Evolutionary conservation across 2,329 filamentous ascomycete genomes (phyloP), one percentile per base, ranked within the genome.

Genomic region (Colletotrichum theobromicola): DNA sequence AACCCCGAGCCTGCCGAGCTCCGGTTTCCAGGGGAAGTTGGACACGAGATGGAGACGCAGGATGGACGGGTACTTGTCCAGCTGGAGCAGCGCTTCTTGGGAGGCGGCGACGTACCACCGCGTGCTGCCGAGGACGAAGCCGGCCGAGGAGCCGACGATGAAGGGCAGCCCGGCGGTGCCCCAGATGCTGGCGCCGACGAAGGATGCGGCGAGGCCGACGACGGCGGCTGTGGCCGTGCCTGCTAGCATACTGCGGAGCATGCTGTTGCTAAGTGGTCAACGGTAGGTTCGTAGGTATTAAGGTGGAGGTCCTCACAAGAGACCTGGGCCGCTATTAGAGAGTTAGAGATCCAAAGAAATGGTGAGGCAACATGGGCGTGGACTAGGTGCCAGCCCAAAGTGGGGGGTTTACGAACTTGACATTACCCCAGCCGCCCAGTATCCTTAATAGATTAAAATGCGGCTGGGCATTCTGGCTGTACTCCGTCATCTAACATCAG

Each of bases 201-300:
- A 65, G 3, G 72, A 67, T 18, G 72, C 66, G 3, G 74, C 55
- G 21, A 78, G 69, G 15, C 78, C 78, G 4, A 76, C 28, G 16
- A 76, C 70, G 4, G 76, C 71, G 15, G 78, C 78, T 1, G 75
- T 70, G 1, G 76, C 77, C 16, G 75, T 78, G 9, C 78, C 78
- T 16, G 78, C 74, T 2, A 78, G n/a, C 72, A 79, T 76, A 63
- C 78, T 78, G n/a, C 77, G 78, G 8, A 79, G 75, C 78, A 79
- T 79, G 26, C 78, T 78, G 15, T 30, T 57, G n/a, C 9, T 4
- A 2, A 10, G n/a, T 32, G 8, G 16, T 18, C 18, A 50, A 21
- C n/a, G 0, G 12, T 30, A 1, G 16, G 21, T 24, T 24, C 0
- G 35, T 1, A 5, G 3, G 13, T 2, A 13, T 30, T 12, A 28